Evolutionary conservation across 2,329 filamentous ascomycete genomes (phyloP), one percentile per base, ranked within the genome.

Genomic region (Penicillium rolfsii): DNA sequence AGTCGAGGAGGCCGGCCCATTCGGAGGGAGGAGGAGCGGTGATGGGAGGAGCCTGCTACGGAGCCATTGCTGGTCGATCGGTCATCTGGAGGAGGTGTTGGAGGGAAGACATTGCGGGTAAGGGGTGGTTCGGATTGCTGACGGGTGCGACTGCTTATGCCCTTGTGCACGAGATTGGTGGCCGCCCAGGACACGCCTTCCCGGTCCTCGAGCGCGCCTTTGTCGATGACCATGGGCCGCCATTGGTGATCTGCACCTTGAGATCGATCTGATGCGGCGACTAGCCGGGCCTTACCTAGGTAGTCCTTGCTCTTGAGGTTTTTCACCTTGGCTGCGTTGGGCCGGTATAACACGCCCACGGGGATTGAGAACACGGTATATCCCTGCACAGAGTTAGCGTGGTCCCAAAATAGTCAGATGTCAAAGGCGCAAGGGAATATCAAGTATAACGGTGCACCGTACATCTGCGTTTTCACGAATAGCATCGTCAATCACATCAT

Each of bases 321-420:
- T 79, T 96, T 96, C 67, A 99, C 95, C 79, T 99, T 99, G 65
- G 95, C 93, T 72, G 96, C 93, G 74, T 97, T 98, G 24, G 95
- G 95, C 60, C 95, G 85, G 78, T 98, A 99, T 16, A 99, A 86
- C 35, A 97, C 91, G 26, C 95, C 95, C 12, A 98, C 93, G 0
- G 95, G 95, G 56, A 98, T 98, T 0, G 93, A 98, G 80, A 99
- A 99, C 45, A 99, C 95, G 0, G 95, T 98, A 74, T 99, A 99
- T 50, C 94, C 95, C 91, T 96, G 63, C 41, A 43, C 46, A 28
- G 16, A 1, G 6, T 61, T 35, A 60, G 59, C 19, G 12, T 53
- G 22, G 53, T 14, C 33, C 9, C 26, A 19, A 9, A 1, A 16
- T 52, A 35, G 41, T 19, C 33, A 33, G 41, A 52, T 22, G 26